Base-by-base conservation (phyloP, 768 basidiomycete species). In the Pleurotus sapidus region DNA sequence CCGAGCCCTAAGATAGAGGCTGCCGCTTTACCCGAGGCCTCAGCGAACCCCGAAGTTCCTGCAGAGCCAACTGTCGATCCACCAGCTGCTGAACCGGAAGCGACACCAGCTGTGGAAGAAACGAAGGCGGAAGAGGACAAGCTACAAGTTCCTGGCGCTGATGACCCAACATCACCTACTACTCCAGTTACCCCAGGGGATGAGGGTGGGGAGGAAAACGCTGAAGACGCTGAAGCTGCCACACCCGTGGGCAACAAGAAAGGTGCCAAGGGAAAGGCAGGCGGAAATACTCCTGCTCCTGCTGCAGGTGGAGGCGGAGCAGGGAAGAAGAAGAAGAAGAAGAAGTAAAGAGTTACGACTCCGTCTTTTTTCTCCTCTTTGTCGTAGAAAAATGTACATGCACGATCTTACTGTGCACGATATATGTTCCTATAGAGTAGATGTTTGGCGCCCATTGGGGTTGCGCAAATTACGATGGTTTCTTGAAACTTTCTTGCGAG, bases 1-100 rank as follows among this genome's bases (percentile, higher is more conserved):
- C 57, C 45, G 17, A 50, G 42, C 7, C 55, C 43, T 18, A 66
- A 63, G 64, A 54, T 39, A 39, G 38, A 15, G 3, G 37, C 50
- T 20, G 38, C 38, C 15, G 37, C 50, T 18, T 18, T 39, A 39
- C 50, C 50, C 40, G 38, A n/a, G 15, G 27, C 46, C 23, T 47
- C 17, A 24, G 17, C 46, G 24, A 34, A 49, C 7, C 48, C 48
- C 48, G 49, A 37, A 37, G 15, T 37, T 34, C 49, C 20, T 23
- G 37, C 50, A 3, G 30, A 30, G 20, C 50, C 50, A 40, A 23
- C 30, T 9, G 50, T 53, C 8, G 50, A 53, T 8, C 37, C 37
- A 18, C 50, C 50, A 14, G 27, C 50, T 40, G 50, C 50, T 53
- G 38, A 34, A 20, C 20, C 30, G 50, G 50, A 53, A 18, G 37